phyloP scores from a whole-genome alignment of 2,329 filamentous ascomycete species.

The Orbilia ellipsospora region DNA sequence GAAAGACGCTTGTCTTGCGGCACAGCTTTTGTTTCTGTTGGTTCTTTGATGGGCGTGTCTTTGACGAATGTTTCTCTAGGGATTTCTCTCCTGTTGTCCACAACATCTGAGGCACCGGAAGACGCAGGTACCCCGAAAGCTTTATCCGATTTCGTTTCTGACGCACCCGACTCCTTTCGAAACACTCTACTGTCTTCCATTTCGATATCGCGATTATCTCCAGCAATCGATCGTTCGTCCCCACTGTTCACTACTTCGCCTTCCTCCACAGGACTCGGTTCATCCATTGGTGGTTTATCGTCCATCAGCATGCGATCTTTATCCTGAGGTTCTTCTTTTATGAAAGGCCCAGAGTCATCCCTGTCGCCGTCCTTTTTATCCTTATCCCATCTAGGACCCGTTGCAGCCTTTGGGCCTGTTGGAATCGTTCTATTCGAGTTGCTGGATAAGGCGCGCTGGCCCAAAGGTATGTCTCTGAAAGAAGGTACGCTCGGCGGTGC shows the following conservation, averaged over 20 bases:
- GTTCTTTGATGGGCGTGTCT: slow-evolving; percentile 44
- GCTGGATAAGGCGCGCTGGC: slow-evolving; percentile 42
- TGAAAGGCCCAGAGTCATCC: slow-evolving; percentile 34
- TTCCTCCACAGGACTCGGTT: slow-evolving; percentile 51
- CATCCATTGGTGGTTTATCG: slow-evolving; percentile 40
- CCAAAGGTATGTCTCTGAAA: slow-evolving; percentile 47
- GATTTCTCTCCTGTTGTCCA: slow-evolving; percentile 32
- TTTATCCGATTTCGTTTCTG: slow-evolving; percentile 24
- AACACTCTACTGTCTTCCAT: slow-evolving; percentile 40
- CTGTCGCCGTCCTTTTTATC: slow-evolving; percentile 51
- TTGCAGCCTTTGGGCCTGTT: slow-evolving; percentile 43
- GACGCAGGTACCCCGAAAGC: slow-evolving; percentile 15
- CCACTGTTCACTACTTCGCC: slow-evolving; percentile 50
- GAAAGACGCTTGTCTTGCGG: slow-evolving; percentile 47
- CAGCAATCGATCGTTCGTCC: slow-evolving; percentile 36
- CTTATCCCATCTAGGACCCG: slow-evolving; percentile 49
- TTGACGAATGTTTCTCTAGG: slow-evolving; percentile 35
- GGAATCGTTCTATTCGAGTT: slow-evolving; percentile 45
- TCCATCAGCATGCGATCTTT: slow-evolving; percentile 39
- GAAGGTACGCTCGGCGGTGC: slow-evolving; percentile 50
- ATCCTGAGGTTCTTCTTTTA: slow-evolving; percentile 45
- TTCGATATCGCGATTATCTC: slow-evolving; percentile 37
- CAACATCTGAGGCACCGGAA: slow-evolving; percentile 16
- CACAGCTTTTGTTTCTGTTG: slow-evolving; percentile 39
- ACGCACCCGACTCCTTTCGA: slow-evolving; percentile 24